Conservation (phyloP, 2,329 filamentous ascomycete species). For the Parastagonospora avenae region DNA sequence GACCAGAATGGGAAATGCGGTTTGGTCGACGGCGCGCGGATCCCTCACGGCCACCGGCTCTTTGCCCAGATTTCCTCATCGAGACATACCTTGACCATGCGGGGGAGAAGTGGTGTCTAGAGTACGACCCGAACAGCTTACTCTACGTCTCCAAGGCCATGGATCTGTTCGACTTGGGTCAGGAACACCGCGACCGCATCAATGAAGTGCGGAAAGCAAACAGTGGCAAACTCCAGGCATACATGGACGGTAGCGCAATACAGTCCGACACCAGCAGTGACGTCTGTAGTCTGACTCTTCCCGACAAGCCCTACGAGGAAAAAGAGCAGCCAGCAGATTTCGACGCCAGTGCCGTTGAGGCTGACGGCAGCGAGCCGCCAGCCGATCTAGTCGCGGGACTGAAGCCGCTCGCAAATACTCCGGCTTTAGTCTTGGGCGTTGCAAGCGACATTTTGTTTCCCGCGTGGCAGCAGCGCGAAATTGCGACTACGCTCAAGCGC, state of each 20-base stretch:
- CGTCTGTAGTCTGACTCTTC: slow-evolving; percentile 80
- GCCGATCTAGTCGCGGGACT: slow-evolving; percentile 81
- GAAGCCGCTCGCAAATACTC: slow-evolving; percentile 71
- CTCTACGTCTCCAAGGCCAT: slow-evolving; percentile 98
- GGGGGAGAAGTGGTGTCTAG: slow-evolving; percentile 96
- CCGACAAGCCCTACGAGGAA: slow-evolving; percentile 84
- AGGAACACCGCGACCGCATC: slow-evolving; percentile 69
- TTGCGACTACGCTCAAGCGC: slow-evolving; percentile 79
- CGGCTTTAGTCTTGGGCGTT: slow-evolving; percentile 88
- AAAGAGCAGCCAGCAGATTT: slow-evolving; percentile 60
- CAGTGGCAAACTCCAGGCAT: slow-evolving; percentile 60
- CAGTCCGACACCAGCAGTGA: slow-evolving; percentile 41
- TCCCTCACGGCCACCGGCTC: slow-evolving; percentile 79
- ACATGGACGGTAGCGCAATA: slow-evolving; percentile 37
- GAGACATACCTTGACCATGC: slow-evolving; percentile 98
- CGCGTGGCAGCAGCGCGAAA: slow-evolving; percentile 95
- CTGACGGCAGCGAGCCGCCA: slow-evolving; percentile 63
- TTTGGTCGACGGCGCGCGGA: slow-evolving; percentile 90
- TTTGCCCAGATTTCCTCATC: slow-evolving; percentile 97
- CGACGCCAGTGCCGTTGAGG: slow-evolving; percentile 34
- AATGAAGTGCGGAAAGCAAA: slow-evolving; percentile 66
- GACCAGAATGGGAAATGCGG: slow-evolving; percentile 95
- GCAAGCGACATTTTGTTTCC: slow-evolving; percentile 96
- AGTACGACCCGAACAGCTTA: slow-evolving; percentile 94
- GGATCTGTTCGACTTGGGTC: slow-evolving; percentile 94